Evolutionary conservation across 2,329 filamentous ascomycete genomes (phyloP).

Genomic region (Penicillium oxalicum): DNA sequence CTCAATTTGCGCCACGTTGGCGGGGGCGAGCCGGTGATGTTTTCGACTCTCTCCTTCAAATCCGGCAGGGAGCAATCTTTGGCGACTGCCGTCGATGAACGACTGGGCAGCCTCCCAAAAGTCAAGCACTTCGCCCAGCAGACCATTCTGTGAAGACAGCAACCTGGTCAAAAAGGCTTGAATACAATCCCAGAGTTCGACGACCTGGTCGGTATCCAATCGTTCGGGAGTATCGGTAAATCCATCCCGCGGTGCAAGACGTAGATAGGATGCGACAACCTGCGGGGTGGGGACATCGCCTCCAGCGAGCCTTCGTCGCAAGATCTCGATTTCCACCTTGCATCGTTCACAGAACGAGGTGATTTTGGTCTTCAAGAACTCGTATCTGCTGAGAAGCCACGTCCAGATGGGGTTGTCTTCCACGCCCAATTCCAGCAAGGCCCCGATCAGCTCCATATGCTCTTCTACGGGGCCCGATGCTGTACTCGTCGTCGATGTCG

Average conservation of each 20-base stretch:
- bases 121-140: slow-evolving; percentile 82
- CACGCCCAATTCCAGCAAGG: slow-evolving; percentile 88
- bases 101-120: slow-evolving; percentile 91
- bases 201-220: slow-evolving; percentile 71
- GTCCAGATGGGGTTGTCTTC: slow-evolving; percentile 96
- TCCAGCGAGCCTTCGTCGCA: slow-evolving; percentile 72
- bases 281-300: slow-evolving; percentile 65
- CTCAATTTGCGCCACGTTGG: slow-evolving; percentile 65
- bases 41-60: slow-evolving; percentile 73
- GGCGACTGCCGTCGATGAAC: slow-evolving; percentile 81
- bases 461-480: slow-evolving; percentile 60
- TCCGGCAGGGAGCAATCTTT: slow-evolving; percentile 70
- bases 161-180: slow-evolving; percentile 66
- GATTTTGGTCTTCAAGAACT: slow-evolving; percentile 83
- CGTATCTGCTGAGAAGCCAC: slow-evolving; percentile 85
- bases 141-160: slow-evolving; percentile 66
- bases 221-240: slow-evolving; percentile 56
- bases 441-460: slow-evolving; percentile 83
- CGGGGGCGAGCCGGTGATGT: slow-evolving; percentile 72
- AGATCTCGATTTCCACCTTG: slow-evolving; percentile 84
- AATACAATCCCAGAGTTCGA: slow-evolving; percentile 91
- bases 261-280: slow-evolving; percentile 67
- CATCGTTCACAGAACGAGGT: slow-evolving; percentile 73
- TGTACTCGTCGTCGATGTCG: slow-evolving; percentile 48
- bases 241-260: slow-evolving; percentile 63